Base-by-base conservation (phyloP, 169 alveolate species). In the Plasmodium chabaudi region DNA sequence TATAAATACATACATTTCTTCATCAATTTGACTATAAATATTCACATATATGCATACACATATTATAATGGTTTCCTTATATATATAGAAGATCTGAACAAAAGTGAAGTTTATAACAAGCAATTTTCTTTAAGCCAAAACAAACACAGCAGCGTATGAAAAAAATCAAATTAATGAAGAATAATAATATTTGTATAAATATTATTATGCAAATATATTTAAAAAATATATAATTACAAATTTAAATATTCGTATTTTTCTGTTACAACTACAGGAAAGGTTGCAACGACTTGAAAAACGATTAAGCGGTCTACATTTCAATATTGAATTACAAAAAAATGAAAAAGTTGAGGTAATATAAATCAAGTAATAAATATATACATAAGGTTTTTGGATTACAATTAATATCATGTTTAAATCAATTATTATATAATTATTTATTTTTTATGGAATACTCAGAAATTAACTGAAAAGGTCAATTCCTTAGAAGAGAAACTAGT, bases 321-420 rank as follows among this genome's bases (percentile, higher is more conserved):
- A 75, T 57, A 77, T 77, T 46, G 88, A 77, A 53, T 77, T 77
- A 55, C 88, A 77, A 57, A 77, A 77, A 77, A 77, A 77, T 77
- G 88, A 77, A 77, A 77, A 77, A 69, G 65, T 77, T 25, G 88
- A 77, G 9, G 88, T 77, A 77, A 77, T 64, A n/a, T 59, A 47
- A 77, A 63, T 61, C 39, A 75, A 75, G 17, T 42, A 21, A 15
- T 17, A 23, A 73, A 27, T 23, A 77, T n/a, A 57, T 34, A 77
- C 25, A 6, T 75, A 42, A 6, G 4, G 12, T 53, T 17, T 27
- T 57, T 34, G 4, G 5, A 34, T 34, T 34, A 34, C 42, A 34
- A 27, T 27, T 34, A 34, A 34, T 34, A 34, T 34, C 42, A 34
- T 34, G 42, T 4, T 34, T 34, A 34, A 34, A 34, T 4, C 42